These are phyloP conservation scores for Camellia japonica DNA, from an alignment of 148 eudicot genomes.

Conservation along the genomic window DNA sequence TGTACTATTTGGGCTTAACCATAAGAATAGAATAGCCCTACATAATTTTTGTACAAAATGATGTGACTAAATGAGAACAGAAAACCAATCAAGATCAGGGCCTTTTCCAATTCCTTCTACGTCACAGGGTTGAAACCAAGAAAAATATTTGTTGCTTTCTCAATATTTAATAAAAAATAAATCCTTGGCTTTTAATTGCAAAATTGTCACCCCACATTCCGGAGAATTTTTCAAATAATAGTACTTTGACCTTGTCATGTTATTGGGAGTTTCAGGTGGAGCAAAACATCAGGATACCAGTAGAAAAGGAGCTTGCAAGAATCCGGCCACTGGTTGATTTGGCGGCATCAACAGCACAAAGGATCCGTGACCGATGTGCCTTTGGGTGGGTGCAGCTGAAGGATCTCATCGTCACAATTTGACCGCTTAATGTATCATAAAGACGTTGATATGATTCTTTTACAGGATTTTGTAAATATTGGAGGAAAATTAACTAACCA, in stretches of 20 bases:
- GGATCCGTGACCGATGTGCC: slow-evolving; percentile 72
- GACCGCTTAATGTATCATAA: slow-evolving; percentile 10
- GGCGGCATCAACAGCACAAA: slow-evolving; percentile 59
- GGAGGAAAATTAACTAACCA: neutral
- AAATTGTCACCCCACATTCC: neutral
- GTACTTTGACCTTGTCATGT: neutral
- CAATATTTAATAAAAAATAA: too few relatives aligned
- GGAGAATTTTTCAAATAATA: neutral
- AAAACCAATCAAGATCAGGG: neutral
- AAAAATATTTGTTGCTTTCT: too few relatives aligned
- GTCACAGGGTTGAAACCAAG: too few relatives aligned
- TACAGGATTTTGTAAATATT: neutral
- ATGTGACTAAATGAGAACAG: neutral
- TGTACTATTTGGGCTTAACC: too few relatives aligned
- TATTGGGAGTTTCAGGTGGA: slow-evolving; percentile 48
- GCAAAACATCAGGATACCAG: slow-evolving; percentile 37
- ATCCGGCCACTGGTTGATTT: slow-evolving; percentile 56
- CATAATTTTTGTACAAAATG: neutral
- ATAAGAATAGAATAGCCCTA: too few relatives aligned
- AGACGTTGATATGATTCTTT: slow-evolving; percentile 6
- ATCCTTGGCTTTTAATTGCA: too few relatives aligned
- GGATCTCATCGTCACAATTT: slow-evolving; percentile 51
- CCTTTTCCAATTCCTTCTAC: too few relatives aligned
- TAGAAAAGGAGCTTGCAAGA: slow-evolving; percentile 64
- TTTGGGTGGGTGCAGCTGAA: slow-evolving; percentile 93